phyloP scores from a whole-genome alignment of 208 protist genomes.

The Acanthamoeba culbertsoni region DNA sequence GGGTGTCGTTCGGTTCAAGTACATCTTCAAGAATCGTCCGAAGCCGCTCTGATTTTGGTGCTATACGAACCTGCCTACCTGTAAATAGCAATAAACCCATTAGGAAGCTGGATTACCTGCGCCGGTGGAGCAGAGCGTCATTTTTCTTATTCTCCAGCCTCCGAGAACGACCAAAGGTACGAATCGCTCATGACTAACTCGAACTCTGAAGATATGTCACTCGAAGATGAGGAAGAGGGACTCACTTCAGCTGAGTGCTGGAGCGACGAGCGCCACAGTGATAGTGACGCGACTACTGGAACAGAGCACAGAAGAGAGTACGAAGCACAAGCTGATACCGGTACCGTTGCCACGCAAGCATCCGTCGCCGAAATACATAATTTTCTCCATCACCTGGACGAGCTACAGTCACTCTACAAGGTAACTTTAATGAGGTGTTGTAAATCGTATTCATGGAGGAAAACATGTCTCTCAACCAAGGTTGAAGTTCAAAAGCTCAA shows the following conservation, averaged over 20 bases:
- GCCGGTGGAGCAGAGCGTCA: no score
- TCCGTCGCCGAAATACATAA: background rate
- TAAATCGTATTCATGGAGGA: no score
- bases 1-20: background rate
- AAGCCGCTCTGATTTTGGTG: background rate
- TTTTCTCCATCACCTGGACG: conserved; percentile 6
- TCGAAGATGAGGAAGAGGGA: no score
- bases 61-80: background rate
- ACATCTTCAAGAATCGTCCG: conserved; percentile 49
- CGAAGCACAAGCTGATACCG: background rate
- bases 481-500: background rate
- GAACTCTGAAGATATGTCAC: no score
- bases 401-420: background rate
- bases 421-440: background rate
- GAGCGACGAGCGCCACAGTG: no score
- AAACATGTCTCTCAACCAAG: background rate
- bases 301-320: background rate
- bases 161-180: background rate
- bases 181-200: no score
- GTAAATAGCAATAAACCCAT: background rate
- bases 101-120: background rate
- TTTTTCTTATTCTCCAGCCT: no score
- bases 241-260: no score
- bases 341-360: background rate
- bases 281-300: no score